A percentile compares a stretch with the other conserved stretches of the same genome.
These are phyloP conservation scores for Priceomyces medius DNA, from an alignment of 805 yeast species.

Conservation along the genomic window DNA sequence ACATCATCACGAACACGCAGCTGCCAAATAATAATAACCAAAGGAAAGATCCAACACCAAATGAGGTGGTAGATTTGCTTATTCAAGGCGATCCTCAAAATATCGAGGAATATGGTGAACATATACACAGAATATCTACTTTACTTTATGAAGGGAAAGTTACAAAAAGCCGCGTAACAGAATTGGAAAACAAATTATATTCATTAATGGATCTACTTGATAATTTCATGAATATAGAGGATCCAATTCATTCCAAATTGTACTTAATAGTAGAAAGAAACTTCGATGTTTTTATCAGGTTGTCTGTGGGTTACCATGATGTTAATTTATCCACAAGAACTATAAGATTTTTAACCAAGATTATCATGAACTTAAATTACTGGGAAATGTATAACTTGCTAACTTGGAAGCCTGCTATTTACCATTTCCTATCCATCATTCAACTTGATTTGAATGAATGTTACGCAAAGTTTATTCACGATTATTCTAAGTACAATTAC, in stretches of 20 bases:
- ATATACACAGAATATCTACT: constrained; percentile 29
- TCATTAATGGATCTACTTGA: constrained; percentile 24
- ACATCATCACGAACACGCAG: not conserved
- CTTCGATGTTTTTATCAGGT: constrained; percentile 37
- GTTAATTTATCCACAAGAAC: constrained; percentile 33
- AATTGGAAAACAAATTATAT: constrained; percentile 24
- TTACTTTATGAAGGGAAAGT: constrained; percentile 22
- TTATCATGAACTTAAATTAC: constrained; percentile 39
- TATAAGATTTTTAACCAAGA: constrained; percentile 36
- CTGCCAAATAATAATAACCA: not conserved
- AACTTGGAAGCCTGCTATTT: constrained; percentile 42
- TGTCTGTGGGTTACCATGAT: constrained; percentile 29
- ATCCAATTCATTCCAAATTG: constrained; percentile 31
- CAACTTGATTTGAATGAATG: constrained; percentile 42
- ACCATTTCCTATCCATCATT: constrained; percentile 38
- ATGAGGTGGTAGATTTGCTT: constrained; percentile 29
- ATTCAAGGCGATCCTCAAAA: constrained; percentile 25
- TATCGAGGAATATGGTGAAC: constrained; percentile 39
- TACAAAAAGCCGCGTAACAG: constrained; percentile 12
- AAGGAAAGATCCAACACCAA: constrained; percentile 6
- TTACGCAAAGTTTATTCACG: constrained; percentile 32
- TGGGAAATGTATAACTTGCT: constrained; percentile 45
- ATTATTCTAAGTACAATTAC: constrained; percentile 29
- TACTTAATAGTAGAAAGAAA: constrained; percentile 36
- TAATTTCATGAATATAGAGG: constrained; percentile 18